Evolutionary conservation across 129 eudicot species (phyloP), one percentile per base, ranked within the genome.

Genomic region (Ambrosia trifida): DNA sequence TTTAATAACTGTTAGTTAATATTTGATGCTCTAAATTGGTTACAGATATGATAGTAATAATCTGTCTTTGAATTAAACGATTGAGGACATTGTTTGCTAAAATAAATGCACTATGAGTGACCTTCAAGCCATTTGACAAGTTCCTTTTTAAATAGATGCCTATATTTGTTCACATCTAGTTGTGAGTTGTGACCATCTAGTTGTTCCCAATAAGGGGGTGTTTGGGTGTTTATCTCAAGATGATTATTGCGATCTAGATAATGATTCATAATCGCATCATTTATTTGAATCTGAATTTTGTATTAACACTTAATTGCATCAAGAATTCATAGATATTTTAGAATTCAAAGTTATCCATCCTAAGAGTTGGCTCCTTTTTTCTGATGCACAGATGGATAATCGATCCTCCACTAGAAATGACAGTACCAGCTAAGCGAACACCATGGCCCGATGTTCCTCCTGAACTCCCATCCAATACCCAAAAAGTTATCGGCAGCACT

Each of bases 381-480:
- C 2, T 78, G 66, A 45, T 76, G 70, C 91, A 94, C 91, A 94
- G 99, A 82, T 94, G 99, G 99, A 83, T 79, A 28, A 94, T 94
- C 19, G 88, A 94, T 79, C 88, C 97, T 59, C 99, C 99, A 59
- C 60, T 94, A 68, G 99, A 87, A 33, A 78, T 94, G 20, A 94
- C 96, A 2, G 89, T 90, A 58, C 94, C 99, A 45, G 96, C 99
- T 17, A 94, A 84, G 75, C 94, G 80, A 46, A 94, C 99, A 41
- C 96, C 99, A 46, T 90, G 99, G 99, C 96, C 96, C 7, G 97
- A 94, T 64, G 83, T 78, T 79, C 89, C 96, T 33, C 96, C 85
- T 30, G 96, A 94, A 65, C 83, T 94, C 83, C 91, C 93, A 72
- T 58, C 84, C 41, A 32, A 41, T 28, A 47, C 20, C 36, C 83